Percentiles rank a stretch among this genome's conserved stretches.
phyloP scores from a whole-genome alignment of 2,329 filamentous ascomycete genomes.

The Cercospora citrullina region DNA sequence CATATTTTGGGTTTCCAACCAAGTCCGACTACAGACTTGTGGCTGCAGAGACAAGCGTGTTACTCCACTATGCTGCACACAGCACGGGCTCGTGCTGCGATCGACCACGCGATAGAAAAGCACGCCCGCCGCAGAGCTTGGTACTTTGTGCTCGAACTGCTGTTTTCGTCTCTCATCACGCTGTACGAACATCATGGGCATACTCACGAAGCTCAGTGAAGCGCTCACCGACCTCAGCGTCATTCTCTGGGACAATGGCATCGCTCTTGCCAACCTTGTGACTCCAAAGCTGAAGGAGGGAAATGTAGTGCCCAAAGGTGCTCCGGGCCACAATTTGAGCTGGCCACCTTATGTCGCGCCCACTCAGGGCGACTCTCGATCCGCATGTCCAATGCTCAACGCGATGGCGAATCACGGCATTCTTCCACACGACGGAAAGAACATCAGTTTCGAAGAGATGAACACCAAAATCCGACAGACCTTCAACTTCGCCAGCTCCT shows the following conservation, averaged over 20 bases:
- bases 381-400: conserved; percentile 35
- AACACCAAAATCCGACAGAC: conserved; percentile 33
- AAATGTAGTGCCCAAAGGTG: conserved; percentile 40
- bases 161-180: background rate
- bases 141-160: background rate
- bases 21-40: conserved; percentile 2
- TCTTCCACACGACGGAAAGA: conserved; percentile 34
- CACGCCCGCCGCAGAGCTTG: background rate
- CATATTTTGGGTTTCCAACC: conserved; percentile 11
- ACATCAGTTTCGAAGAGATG: conserved; percentile 33
- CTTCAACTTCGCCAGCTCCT: conserved; percentile 35
- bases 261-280: conserved; percentile 43
- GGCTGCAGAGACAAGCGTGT: conserved; percentile 13
- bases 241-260: conserved; percentile 43
- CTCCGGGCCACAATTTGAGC: conserved; percentile 39
- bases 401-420: conserved; percentile 38
- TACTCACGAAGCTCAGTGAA: conserved; percentile 28
- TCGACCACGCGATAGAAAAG: conserved; percentile 11
- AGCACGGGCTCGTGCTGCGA: conserved; percentile 12
- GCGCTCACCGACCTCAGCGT: conserved; percentile 41
- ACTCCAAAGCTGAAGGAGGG: conserved; percentile 41
- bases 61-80: conserved; percentile 9
- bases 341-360: conserved; percentile 42
- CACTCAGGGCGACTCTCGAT: conserved; percentile 39
- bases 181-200: conserved; percentile 25